Conservation (phyloP, 2,329 filamentous ascomycete genomes). For the Stagonosporopsis tanaceti region DNA sequence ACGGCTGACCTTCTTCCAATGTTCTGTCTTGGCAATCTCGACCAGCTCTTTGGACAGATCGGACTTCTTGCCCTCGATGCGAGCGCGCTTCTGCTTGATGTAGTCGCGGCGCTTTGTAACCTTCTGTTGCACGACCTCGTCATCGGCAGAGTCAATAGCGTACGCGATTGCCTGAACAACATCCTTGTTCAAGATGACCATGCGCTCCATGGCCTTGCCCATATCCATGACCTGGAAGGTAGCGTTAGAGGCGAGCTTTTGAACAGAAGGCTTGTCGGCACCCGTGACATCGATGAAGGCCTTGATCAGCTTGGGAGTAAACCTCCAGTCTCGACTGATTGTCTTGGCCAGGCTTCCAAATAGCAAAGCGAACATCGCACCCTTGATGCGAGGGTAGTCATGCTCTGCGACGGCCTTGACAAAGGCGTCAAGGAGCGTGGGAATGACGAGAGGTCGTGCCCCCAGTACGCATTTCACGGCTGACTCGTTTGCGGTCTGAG, state of each 20-base stretch:
- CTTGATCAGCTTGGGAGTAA: constrained; percentile 86
- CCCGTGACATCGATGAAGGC: constrained; percentile 89
- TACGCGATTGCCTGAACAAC: constrained; percentile 71
- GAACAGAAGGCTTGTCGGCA: constrained; percentile 93
- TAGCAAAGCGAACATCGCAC: constrained; percentile 87
- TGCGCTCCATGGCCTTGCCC: constrained; percentile 84
- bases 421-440: constrained; percentile 80
- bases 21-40: constrained; percentile 76
- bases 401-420: constrained; percentile 78
- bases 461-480: constrained; percentile 91
- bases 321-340: constrained; percentile 90
- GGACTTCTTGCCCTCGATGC: constrained; percentile 85
- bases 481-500: constrained; percentile 90
- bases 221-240: constrained; percentile 91
- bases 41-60: constrained; percentile 83
- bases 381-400: constrained; percentile 93
- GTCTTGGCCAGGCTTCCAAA: constrained; percentile 90
- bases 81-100: constrained; percentile 76
- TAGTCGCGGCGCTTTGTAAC: constrained; percentile 75
- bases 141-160: constrained; percentile 44
- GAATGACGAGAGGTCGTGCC: constrained; percentile 86
- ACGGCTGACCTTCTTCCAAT: constrained; percentile 95
- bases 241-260: constrained; percentile 82
- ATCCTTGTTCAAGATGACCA: constrained; percentile 79
- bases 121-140: constrained; percentile 65